Evolutionary conservation across 2,329 filamentous ascomycete species (phyloP).

Genomic region (Penicillium sp.): DNA sequence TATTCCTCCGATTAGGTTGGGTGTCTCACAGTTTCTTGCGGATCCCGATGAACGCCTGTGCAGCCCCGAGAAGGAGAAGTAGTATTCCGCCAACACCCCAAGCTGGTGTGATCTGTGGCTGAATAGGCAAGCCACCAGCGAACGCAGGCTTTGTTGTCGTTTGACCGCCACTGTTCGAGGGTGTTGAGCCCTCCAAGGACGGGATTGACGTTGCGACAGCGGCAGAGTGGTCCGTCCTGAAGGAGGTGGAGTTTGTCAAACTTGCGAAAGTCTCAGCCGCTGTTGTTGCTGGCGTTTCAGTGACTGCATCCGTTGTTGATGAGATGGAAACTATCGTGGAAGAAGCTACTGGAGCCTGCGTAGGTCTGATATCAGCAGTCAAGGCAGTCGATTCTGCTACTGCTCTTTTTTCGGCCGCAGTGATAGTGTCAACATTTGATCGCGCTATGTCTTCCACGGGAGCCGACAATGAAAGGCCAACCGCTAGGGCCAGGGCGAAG

Average conservation of each 20-base stretch:
- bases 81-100: slow-evolving; percentile 73
- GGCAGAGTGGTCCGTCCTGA: slow-evolving; percentile 6
- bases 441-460: slow-evolving; percentile 5
- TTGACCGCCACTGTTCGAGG: slow-evolving; percentile 4
- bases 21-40: slow-evolving; percentile 60
- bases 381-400: slow-evolving; percentile 11
- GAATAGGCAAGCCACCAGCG: slow-evolving; percentile 55
- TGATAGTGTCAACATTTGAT: slow-evolving; percentile 4
- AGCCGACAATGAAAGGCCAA: slow-evolving; percentile 13
- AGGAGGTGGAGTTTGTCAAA: slow-evolving; percentile 6
- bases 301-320: slow-evolving; percentile 6
- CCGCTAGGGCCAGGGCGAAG: slow-evolving; percentile 10
- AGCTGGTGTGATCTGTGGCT: slow-evolving; percentile 71
- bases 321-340: slow-evolving; percentile 5
- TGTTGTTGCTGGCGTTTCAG: slow-evolving; percentile 6
- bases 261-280: not conserved
- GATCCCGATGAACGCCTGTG: slow-evolving; percentile 71
- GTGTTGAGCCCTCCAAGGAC: slow-evolving; percentile 19
- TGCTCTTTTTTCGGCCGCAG: slow-evolving; percentile 4
- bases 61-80: slow-evolving; percentile 64
- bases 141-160: slow-evolving; percentile 19
- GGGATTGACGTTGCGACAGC: slow-evolving; percentile 20
- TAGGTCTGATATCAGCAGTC: slow-evolving; percentile 8
- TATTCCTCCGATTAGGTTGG: not conserved
- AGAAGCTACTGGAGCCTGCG: slow-evolving; percentile 6